A percentile compares a stretch with the other conserved stretches of the same genome.
Evolutionary conservation across 108 stramenopile species (phyloP).

Genomic region (Nitzschia palea): DNA sequence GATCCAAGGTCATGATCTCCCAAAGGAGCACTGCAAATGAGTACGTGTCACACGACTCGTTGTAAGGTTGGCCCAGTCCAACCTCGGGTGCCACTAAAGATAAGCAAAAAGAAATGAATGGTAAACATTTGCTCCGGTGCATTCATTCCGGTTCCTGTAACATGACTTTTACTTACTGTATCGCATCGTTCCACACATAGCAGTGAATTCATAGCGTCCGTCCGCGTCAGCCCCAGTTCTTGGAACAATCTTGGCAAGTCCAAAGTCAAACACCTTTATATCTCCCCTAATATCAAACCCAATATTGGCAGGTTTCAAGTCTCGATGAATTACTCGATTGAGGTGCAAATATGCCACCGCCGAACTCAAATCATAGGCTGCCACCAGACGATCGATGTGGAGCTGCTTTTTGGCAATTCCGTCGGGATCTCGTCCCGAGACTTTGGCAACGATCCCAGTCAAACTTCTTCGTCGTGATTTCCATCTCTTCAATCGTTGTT

Average conservation of each 20-base stretch:
- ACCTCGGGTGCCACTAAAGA: conserved; percentile 48
- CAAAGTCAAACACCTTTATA: conserved; percentile 35
- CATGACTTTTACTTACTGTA: conserved; percentile 18
- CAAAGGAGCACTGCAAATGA: conserved; percentile 75
- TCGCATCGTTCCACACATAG: conserved; percentile 40
- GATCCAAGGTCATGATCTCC: conserved; percentile 53
- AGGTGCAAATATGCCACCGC: conserved; percentile 12
- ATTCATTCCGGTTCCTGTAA: background rate
- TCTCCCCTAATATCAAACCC: conserved; percentile 56
- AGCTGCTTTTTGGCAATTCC: conserved; percentile 32
- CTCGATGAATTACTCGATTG: conserved; percentile 21
- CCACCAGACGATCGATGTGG: conserved; percentile 31
- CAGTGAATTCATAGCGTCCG: conserved; percentile 36
- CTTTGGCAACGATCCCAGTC: conserved; percentile 31
- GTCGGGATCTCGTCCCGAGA: conserved; percentile 21
- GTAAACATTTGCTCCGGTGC: background rate
- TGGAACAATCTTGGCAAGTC: conserved; percentile 19
- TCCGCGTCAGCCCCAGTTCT: background rate
- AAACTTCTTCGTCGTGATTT: conserved; percentile 9
- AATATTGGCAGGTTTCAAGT: conserved; percentile 56
- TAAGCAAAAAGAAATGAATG: background rate
- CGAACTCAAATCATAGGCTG: conserved; percentile 21
- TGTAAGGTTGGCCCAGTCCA: conserved; percentile 42
- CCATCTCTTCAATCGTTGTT: conserved; percentile 41
- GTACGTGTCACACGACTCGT: conserved; percentile 68